phyloP scores from a whole-genome alignment of 2,329 filamentous ascomycete genomes.

The Arthroderma sp. region DNA sequence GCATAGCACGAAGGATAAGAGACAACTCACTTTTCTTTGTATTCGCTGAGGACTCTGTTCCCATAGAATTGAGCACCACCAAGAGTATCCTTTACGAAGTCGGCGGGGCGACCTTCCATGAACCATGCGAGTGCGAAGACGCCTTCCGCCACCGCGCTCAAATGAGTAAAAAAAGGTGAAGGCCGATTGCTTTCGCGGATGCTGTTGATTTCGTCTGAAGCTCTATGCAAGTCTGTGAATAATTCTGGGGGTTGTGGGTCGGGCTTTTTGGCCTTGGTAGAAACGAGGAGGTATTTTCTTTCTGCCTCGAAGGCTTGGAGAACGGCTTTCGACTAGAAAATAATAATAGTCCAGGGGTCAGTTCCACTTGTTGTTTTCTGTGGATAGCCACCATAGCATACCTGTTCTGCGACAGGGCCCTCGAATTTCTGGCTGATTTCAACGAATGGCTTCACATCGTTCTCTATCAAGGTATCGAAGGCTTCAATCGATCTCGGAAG shows the following conservation, averaged over 20 bases:
- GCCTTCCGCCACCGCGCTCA: constrained; percentile 79
- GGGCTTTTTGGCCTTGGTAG: constrained; percentile 86
- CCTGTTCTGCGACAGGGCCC: constrained; percentile 66
- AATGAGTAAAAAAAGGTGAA: constrained; percentile 61
- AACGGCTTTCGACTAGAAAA: constrained; percentile 40
- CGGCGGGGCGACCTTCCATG: constrained; percentile 66
- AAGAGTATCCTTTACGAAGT: constrained; percentile 72
- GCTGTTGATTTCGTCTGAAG: constrained; percentile 63
- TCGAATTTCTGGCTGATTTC: constrained; percentile 66
- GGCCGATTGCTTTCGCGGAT: constrained; percentile 71
- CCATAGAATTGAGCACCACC: constrained; percentile 85
- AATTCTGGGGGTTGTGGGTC: constrained; percentile 60
- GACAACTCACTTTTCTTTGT: constrained; percentile 58
- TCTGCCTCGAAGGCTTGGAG: constrained; percentile 65
- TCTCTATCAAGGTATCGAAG: constrained; percentile 66
- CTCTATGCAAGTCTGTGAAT: constrained; percentile 73
- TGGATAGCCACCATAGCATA: constrained; percentile 24
- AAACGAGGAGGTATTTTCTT: constrained; percentile 74
- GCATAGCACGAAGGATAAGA: not conserved
- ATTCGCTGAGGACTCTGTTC: constrained; percentile 82
- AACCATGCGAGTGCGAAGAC: constrained; percentile 88
- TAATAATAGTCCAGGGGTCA: not conserved
- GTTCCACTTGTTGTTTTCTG: constrained; percentile 21
- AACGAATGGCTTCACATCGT: constrained; percentile 64
- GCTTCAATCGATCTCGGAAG: constrained; percentile 71